Conservation (phyloP, 2,329 filamentous ascomycete genomes). For the Pseudogymnoascus sp. region DNA sequence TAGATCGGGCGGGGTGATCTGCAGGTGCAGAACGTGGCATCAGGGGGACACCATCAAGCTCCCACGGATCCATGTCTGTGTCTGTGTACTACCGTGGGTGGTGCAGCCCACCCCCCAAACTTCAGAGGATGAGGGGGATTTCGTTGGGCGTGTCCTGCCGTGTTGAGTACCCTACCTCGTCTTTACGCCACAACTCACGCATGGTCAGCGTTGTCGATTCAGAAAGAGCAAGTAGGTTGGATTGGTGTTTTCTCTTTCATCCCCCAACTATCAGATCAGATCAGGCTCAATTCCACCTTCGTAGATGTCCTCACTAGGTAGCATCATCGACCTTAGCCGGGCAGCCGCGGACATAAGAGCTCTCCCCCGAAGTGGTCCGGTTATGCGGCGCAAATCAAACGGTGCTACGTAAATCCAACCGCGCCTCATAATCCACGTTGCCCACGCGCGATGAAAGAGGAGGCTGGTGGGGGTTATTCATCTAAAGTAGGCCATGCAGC, state of each 20-base stretch:
- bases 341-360: not conserved
- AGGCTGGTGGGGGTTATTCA: constrained; percentile 5
- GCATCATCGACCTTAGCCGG: not conserved
- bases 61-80: not conserved
- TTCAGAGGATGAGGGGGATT: not conserved
- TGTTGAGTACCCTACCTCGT: not conserved
- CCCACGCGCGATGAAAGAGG: constrained; percentile 4
- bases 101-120: not conserved
- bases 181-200: not conserved
- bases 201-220: not conserved
- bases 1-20: not conserved
- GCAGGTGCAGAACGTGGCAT: constrained; percentile 6
- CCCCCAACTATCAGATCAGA: not conserved
- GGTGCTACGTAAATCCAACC: not conserved
- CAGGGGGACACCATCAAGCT: constrained; percentile 4
- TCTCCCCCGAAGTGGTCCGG: not conserved
- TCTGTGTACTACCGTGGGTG: not conserved
- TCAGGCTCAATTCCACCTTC: not conserved
- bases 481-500: constrained; percentile 3
- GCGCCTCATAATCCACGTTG: not conserved
- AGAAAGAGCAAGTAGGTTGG: not conserved
- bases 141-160: not conserved
- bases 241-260: not conserved
- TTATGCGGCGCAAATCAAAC: not conserved
- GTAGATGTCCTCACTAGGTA: not conserved